Conservation (phyloP, 768 basidiomycete genomes). For the Scleroderma citrinum region DNA sequence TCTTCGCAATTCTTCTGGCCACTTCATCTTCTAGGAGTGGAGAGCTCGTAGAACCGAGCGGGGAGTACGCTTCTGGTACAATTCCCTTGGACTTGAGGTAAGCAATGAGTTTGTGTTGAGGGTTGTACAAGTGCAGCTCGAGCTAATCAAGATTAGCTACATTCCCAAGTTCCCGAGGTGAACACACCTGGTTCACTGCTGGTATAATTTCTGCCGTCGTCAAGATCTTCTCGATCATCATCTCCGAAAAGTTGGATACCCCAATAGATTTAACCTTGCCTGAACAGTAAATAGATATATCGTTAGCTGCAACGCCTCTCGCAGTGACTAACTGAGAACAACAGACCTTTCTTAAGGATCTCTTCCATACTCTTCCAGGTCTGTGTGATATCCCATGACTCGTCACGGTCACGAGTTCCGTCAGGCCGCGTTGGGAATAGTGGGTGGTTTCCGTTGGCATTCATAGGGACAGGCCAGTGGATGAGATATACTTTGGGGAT, state of each 20-base stretch:
- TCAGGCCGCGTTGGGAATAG: constrained; percentile 52
- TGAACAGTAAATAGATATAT: constrained; percentile 18
- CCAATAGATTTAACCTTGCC: constrained; percentile 66
- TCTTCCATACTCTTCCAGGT: constrained; percentile 87
- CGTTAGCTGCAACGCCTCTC: background rate
- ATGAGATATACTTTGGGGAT: constrained; percentile 49
- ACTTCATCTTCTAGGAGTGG: constrained; percentile 61
- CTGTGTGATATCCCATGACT: constrained; percentile 57
- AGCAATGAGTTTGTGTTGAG: constrained; percentile 59
- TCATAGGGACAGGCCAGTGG: constrained; percentile 79
- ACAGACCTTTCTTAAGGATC: constrained; percentile 53
- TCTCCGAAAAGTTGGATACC: constrained; percentile 70
- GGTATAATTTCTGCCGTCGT: constrained; percentile 62
- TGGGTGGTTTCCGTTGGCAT: constrained; percentile 61
- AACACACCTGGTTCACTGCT: constrained; percentile 65
- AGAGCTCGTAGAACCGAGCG: constrained; percentile 64
- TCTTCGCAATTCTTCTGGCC: constrained; percentile 53
- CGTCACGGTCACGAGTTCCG: constrained; percentile 62
- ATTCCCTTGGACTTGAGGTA: constrained; percentile 65
- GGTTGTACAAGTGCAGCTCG: constrained; percentile 70
- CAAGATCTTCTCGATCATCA: constrained; percentile 63
- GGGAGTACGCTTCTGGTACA: constrained; percentile 73
- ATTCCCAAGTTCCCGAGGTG: background rate
- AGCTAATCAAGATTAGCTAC: constrained; percentile 36
- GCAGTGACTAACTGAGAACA: constrained; percentile 1